phyloP scores from a whole-genome alignment of 768 basidiomycete genomes.

The Aureoboletus auriporus region DNA sequence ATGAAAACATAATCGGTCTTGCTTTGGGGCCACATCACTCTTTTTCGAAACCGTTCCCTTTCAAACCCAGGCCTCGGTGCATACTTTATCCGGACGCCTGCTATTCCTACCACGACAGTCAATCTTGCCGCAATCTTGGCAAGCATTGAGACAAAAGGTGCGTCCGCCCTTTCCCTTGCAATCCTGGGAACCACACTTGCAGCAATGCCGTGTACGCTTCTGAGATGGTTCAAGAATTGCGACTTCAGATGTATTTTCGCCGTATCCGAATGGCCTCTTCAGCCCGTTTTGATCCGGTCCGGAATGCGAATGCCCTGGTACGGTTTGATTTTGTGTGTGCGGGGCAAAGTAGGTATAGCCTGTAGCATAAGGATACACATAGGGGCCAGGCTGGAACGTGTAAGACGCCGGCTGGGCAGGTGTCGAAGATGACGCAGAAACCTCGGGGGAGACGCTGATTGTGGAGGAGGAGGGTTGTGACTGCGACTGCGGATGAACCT shows the following conservation, averaged over 20 bases:
- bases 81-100: conserved; percentile 71
- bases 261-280: conserved; percentile 28
- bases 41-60: not conserved
- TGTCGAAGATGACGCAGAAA: conserved; percentile 14
- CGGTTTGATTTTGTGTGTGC: conserved; percentile 18
- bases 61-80: conserved; percentile 52
- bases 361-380: conserved; percentile 34
- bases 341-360: conserved; percentile 31
- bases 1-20: not conserved
- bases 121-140: conserved; percentile 80
- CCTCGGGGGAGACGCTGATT: conserved; percentile 16
- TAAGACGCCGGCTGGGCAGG: conserved; percentile 28
- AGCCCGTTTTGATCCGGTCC: conserved; percentile 23
- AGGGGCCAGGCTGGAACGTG: conserved; percentile 29
- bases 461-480: conserved; percentile 20
- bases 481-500: conserved; percentile 13
- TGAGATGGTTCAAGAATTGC: conserved; percentile 35
- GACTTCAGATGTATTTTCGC: conserved; percentile 21
- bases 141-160: conserved; percentile 66
- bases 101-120: conserved; percentile 78
- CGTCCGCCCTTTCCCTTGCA: conserved; percentile 84
- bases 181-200: conserved; percentile 76
- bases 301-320: conserved; percentile 23
- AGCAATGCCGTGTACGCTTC: conserved; percentile 75
- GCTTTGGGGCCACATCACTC: not conserved